Evolutionary conservation across 352 stramenopile genomes (phyloP), one percentile per base, ranked within the genome.

Genomic region (Achlya hypogyna): DNA sequence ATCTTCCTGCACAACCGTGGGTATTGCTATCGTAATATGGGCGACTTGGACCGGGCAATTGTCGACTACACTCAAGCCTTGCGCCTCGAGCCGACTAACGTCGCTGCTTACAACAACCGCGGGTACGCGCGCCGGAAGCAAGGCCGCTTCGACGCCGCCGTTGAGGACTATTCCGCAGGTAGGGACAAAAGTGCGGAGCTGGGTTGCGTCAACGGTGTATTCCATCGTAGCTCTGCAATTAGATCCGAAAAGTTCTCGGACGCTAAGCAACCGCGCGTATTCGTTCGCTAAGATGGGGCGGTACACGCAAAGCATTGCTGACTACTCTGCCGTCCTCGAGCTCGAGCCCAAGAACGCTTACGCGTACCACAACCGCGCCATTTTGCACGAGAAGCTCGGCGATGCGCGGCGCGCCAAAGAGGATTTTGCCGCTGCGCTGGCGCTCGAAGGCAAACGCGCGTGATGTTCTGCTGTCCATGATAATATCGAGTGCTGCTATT

Each of bases 1-100:
- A 80, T 92, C 29, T 91, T 91, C 64, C 87, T 82, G 63, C 82
- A 95, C 72, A 96, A 95, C 69, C 82, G 87, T 12, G 87, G 86
- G 38, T 93, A 91, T 63, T 93, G 82, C 69, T 84, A 89, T 58
- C 81, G 82, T 43, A 91, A 90, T 65, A 80, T 91, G 71, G 78
- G 82, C n/a, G 76, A 89, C 49, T 91, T 86, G 38, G 72, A 78
- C 29, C 73, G 79, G 3, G 82, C 84, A 16, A 79, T 90, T 45
- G 63, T 68, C 18, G 82, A 91, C 71, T 93, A 91, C 71, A 84
- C 75, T 28, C 69, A 73, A 51, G 84, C 85, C 8, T 63, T 95
- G 23, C 52, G 65, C 34, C 63, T 93, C 6, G 84, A 94, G 32
- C 79, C 81, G 31, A 60, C 73, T 29, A 91, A 94, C 53, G 65